Evolutionary conservation across 805 yeast species (phyloP).

Genomic region (Kuraishia piskuri): DNA sequence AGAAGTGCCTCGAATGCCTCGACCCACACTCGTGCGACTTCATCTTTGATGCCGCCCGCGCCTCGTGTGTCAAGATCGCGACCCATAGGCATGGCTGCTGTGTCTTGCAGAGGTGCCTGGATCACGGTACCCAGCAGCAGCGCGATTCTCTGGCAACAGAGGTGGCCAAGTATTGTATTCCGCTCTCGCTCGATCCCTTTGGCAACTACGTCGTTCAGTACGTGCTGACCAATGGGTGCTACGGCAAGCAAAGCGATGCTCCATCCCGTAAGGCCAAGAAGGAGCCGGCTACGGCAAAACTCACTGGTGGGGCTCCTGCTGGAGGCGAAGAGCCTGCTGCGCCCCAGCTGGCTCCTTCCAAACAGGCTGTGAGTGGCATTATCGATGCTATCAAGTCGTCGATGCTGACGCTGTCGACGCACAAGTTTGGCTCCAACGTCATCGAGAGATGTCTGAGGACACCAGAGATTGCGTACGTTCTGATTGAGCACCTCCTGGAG

Average conservation of each 20-base stretch:
- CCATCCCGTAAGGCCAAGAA: not conserved
- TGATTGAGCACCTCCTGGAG: slow-evolving; percentile 33
- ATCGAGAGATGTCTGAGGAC: slow-evolving; percentile 48
- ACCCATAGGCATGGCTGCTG: slow-evolving; percentile 98
- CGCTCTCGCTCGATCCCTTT: slow-evolving; percentile 81
- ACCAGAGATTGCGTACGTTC: slow-evolving; percentile 33
- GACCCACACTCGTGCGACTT: slow-evolving; percentile 69
- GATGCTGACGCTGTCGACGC: slow-evolving; percentile 35
- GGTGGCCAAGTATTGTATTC: slow-evolving; percentile 61
- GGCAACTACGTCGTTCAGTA: slow-evolving; percentile 97
- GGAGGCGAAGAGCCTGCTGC: not conserved
- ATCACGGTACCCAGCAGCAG: slow-evolving; percentile 72
- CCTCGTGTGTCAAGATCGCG: slow-evolving; percentile 70
- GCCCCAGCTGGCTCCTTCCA: not conserved
- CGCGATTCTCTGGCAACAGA: slow-evolving; percentile 55
- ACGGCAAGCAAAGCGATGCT: slow-evolving; percentile 4
- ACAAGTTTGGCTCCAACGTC: slow-evolving; percentile 54
- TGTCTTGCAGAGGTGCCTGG: slow-evolving; percentile 90
- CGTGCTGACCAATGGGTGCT: slow-evolving; percentile 42
- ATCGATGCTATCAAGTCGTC: slow-evolving; percentile 4
- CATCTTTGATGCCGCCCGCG: slow-evolving; percentile 78
- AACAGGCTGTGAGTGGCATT: slow-evolving; percentile 4
- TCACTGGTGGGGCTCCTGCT: not conserved
- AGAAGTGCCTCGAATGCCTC: slow-evolving; percentile 77
- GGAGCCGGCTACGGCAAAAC: slow-evolving; percentile 1